A percentile compares a stretch with the other conserved stretches of the same genome.
Evolutionary conservation across 2,329 filamentous ascomycete species (phyloP).

Genomic region (Aschersonia sp.): DNA sequence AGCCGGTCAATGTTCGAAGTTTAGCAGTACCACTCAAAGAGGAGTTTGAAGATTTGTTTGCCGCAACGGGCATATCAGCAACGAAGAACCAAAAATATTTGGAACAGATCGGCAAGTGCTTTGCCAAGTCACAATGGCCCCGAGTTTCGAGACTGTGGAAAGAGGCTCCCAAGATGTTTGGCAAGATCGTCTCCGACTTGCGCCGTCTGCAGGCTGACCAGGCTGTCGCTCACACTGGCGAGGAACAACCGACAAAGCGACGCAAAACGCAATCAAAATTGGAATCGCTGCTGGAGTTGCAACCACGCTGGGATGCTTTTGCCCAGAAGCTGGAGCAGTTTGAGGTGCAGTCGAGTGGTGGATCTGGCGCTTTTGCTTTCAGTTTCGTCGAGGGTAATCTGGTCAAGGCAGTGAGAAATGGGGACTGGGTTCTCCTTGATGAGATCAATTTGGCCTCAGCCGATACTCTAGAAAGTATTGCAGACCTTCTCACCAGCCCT

Average conservation of each 20-base stretch:
- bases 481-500: conserved; percentile 67
- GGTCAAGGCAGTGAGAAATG: conserved; percentile 87
- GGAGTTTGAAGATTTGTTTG: conserved; percentile 82
- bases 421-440: conserved; percentile 92
- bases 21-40: conserved; percentile 83
- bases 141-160: conserved; percentile 75
- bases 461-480: conserved; percentile 87
- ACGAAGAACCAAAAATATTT: conserved; percentile 82
- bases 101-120: conserved; percentile 62
- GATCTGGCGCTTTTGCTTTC: conserved; percentile 72
- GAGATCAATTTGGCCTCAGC: conserved; percentile 94
- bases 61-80: conserved; percentile 67
- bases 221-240: conserved; percentile 16
- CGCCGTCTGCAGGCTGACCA: conserved; percentile 27
- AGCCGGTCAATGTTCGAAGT: conserved; percentile 81
- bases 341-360: conserved; percentile 60
- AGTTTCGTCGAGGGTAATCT: conserved; percentile 94
- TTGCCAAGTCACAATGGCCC: conserved; percentile 76
- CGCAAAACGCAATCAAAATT: conserved; percentile 53
- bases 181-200: conserved; percentile 47
- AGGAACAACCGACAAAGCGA: conserved; percentile 52
- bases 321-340: conserved; percentile 60
- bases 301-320: conserved; percentile 68
- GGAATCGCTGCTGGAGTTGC: conserved; percentile 41
- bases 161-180: conserved; percentile 78